Conservation (phyloP, 1,284 basidiomycete genomes). For the Trichosporon faecale region DNA sequence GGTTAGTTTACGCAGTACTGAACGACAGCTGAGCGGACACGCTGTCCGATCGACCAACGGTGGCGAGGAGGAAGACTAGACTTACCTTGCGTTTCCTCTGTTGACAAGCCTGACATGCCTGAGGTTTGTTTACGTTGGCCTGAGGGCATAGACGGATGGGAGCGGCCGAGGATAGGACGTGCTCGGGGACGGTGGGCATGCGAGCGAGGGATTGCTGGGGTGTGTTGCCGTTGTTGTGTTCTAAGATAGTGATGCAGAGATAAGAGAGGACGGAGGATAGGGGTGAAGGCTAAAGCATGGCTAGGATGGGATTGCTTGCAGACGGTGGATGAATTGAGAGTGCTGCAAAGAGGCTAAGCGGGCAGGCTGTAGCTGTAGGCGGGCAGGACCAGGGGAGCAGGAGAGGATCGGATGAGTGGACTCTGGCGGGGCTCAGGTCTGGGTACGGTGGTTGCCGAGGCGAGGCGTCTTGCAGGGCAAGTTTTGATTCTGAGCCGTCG, state of each 20-base stretch:
- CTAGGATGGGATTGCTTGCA: background rate
- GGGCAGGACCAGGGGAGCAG: too few species aligned
- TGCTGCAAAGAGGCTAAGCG: background rate
- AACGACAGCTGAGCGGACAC: background rate
- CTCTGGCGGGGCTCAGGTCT: background rate
- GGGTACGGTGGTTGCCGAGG: background rate
- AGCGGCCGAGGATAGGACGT: background rate
- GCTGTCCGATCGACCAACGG: background rate
- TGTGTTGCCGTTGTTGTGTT: background rate
- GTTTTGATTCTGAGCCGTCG: too few species aligned
- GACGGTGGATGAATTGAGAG: background rate
- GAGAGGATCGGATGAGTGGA: too few species aligned
- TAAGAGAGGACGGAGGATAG: background rate
- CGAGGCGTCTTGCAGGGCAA: too few species aligned
- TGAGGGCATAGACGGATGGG: background rate
- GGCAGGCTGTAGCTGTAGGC: too few species aligned
- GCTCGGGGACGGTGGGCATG: slow-evolving; percentile 1
- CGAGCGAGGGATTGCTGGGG: background rate
- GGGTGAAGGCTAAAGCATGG: background rate
- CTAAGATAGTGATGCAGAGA: background rate
- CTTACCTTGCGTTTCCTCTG: background rate
- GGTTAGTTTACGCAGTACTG: background rate
- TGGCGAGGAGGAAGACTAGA: background rate
- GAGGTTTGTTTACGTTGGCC: background rate
- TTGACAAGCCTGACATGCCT: background rate